Percentiles rank a stretch among this genome's conserved stretches.
Evolutionary conservation across 257 asterid species (phyloP).

Genomic region (Nemophila menziesii): DNA sequence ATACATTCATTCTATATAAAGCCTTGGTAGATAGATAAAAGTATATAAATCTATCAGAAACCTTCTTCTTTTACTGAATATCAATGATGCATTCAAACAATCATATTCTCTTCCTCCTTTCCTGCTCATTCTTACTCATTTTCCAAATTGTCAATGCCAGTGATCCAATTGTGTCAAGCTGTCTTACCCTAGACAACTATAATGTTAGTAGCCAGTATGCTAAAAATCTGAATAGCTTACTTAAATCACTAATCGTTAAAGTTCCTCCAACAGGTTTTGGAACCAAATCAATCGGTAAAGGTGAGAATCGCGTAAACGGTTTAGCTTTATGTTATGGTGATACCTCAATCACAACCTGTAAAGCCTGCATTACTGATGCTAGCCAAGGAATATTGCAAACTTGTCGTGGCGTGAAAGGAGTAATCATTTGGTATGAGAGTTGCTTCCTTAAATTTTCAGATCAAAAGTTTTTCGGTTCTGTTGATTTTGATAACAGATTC

Average conservation of each 20-base stretch:
- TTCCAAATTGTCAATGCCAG: no score
- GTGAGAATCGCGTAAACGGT: constrained; percentile 14
- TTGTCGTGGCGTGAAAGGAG: constrained; percentile 24
- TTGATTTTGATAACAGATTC: constrained; percentile 5
- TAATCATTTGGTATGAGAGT: constrained; percentile 34
- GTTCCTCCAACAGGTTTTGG: constrained; percentile 31
- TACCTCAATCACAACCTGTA: constrained; percentile 13
- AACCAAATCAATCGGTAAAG: constrained; percentile 13
- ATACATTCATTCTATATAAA: no score
- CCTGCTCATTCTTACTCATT: no score
- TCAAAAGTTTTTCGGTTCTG: constrained; percentile 20
- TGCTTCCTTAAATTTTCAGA: constrained; percentile 29
- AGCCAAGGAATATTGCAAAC: constrained; percentile 10
- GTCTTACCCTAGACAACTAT: no score
- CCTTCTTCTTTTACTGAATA: no score
- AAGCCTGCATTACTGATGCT: constrained; percentile 23
- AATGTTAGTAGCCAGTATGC: no score
- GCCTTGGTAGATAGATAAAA: no score
- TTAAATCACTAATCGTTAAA: background rate
- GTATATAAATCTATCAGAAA: no score
- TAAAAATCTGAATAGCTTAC: no score
- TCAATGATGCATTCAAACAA: no score
- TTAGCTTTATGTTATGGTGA: constrained; percentile 37
- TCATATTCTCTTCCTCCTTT: no score
- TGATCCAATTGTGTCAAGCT: no score